phyloP scores from a whole-genome alignment of 768 basidiomycete genomes.

The Lyophyllum decastes region DNA sequence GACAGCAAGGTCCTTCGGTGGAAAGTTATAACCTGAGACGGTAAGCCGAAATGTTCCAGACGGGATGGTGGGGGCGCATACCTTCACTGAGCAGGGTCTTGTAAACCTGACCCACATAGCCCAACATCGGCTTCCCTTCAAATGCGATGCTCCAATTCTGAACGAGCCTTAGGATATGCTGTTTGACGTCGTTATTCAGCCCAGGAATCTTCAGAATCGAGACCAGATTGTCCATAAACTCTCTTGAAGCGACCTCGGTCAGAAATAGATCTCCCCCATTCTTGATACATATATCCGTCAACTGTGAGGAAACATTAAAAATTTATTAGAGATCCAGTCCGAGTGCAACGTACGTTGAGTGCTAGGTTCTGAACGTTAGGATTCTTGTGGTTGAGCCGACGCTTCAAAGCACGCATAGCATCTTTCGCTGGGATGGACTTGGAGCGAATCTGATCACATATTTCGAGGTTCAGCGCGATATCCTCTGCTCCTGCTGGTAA shows the following conservation, averaged over 20 bases:
- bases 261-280: conserved; percentile 96
- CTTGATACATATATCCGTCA: conserved; percentile 93
- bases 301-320: conserved; percentile 38
- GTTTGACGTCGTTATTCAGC: conserved; percentile 82
- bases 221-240: conserved; percentile 92
- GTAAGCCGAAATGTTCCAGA: conserved; percentile 1
- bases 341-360: conserved; percentile 64
- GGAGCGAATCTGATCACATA: conserved; percentile 95
- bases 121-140: conserved; percentile 72
- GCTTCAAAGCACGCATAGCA: conserved; percentile 87
- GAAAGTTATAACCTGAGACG: conserved; percentile 74
- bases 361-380: conserved; percentile 92
- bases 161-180: conserved; percentile 71
- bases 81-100: conserved; percentile 76
- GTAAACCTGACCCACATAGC: conserved; percentile 81
- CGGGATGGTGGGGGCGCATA: conserved; percentile 29
- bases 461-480: conserved; percentile 91
- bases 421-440: conserved; percentile 84
- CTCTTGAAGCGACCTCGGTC: conserved; percentile 78
- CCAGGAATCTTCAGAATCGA: conserved; percentile 80
- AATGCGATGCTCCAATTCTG: conserved; percentile 96
- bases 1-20: conserved; percentile 70
- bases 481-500: conserved; percentile 83
- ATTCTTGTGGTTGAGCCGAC: conserved; percentile 89
- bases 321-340: neutral